A percentile compares a stretch with the other conserved stretches of the same genome.
These are phyloP conservation scores for Phaeotremella skinneri DNA, from an alignment of 768 basidiomycete genomes.

Conservation along the genomic window DNA sequence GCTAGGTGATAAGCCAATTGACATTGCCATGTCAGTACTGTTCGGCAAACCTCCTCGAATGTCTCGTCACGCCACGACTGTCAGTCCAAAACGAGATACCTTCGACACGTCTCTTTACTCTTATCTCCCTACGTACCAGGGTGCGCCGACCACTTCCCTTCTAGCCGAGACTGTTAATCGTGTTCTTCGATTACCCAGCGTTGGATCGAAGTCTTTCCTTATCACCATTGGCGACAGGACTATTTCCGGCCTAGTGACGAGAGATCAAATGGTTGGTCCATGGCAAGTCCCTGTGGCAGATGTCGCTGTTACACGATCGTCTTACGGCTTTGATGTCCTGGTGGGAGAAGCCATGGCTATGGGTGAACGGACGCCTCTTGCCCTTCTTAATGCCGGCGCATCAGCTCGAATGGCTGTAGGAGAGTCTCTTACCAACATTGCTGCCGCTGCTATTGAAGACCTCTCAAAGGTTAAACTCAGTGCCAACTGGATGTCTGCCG, in stretches of 20 bases:
- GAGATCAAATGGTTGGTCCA: slow-evolving; percentile 99
- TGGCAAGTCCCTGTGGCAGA: slow-evolving; percentile 98
- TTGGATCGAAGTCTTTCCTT: slow-evolving; percentile 93
- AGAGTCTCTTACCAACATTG: slow-evolving; percentile 87
- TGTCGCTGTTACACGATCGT: slow-evolving; percentile 90
- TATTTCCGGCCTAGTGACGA: slow-evolving; percentile 87
- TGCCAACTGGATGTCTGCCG: slow-evolving; percentile 99
- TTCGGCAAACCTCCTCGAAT: slow-evolving; percentile 96
- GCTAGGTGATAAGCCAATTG: slow-evolving; percentile 73
- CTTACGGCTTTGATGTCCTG: slow-evolving; percentile 83
- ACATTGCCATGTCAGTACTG: slow-evolving; percentile 87
- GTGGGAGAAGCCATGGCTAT: slow-evolving; percentile 97
- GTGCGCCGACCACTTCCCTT: slow-evolving; percentile 52
- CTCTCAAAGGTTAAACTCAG: slow-evolving; percentile 84
- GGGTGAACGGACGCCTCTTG: slow-evolving; percentile 93
- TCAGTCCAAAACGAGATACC: slow-evolving; percentile 53
- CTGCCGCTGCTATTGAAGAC: slow-evolving; percentile 70
- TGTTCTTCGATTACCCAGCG: slow-evolving; percentile 83
- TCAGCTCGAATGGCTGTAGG: slow-evolving; percentile 95
- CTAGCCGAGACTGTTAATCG: slow-evolving; percentile 69
- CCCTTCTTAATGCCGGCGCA: slow-evolving; percentile 79
- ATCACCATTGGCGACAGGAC: slow-evolving; percentile 97
- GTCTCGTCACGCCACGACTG: slow-evolving; percentile 66
- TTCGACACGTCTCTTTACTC: slow-evolving; percentile 72
- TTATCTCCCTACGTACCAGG: slow-evolving; percentile 57